phyloP scores from a whole-genome alignment of 2,329 filamentous ascomycete genomes.

The Stagonosporopsis tanaceti region DNA sequence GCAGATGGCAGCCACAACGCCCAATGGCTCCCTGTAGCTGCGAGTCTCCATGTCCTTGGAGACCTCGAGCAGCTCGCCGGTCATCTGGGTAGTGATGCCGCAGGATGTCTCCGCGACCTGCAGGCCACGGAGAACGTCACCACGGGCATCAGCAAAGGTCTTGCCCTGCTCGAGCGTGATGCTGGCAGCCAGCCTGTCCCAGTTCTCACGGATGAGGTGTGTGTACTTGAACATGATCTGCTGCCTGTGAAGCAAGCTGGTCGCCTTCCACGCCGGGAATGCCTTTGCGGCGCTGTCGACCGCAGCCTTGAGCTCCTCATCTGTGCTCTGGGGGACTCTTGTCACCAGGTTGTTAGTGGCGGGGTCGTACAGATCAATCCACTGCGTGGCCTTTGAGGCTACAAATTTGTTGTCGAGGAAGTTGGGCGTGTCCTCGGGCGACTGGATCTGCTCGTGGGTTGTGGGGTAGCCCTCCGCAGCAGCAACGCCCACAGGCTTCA shows the following conservation, averaged over 20 bases:
- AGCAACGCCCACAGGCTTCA: constrained; percentile 58
- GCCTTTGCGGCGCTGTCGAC: constrained; percentile 79
- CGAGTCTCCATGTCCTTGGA: constrained; percentile 90
- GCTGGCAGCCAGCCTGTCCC: constrained; percentile 83
- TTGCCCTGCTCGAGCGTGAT: constrained; percentile 91
- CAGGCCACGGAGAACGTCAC: constrained; percentile 81
- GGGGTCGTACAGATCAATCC: constrained; percentile 82
- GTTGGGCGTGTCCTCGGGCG: constrained; percentile 76
- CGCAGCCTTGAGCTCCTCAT: constrained; percentile 76
- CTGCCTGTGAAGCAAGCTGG: constrained; percentile 76
- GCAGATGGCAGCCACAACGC: constrained; percentile 83
- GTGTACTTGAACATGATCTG: constrained; percentile 91
- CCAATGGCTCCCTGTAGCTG: constrained; percentile 81
- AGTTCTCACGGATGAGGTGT: constrained; percentile 79
- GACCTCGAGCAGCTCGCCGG: constrained; percentile 84
- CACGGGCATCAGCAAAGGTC: constrained; percentile 82
- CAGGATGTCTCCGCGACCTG: constrained; percentile 87
- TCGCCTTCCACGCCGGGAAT: constrained; percentile 76
- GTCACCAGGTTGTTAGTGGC: constrained; percentile 88
- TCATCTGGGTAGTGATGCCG: constrained; percentile 80
- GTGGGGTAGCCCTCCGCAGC: constrained; percentile 69
- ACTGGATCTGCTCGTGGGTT: constrained; percentile 73
- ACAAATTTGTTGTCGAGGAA: constrained; percentile 84
- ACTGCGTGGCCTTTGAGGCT: constrained; percentile 71
- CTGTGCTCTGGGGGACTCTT: constrained; percentile 81